Percentiles rank a stretch among this genome's conserved stretches.
These are phyloP conservation scores for barrel medic (Medicago truncatula) DNA, from an alignment of 306 rosid species.

Conservation along the genomic window DNA sequence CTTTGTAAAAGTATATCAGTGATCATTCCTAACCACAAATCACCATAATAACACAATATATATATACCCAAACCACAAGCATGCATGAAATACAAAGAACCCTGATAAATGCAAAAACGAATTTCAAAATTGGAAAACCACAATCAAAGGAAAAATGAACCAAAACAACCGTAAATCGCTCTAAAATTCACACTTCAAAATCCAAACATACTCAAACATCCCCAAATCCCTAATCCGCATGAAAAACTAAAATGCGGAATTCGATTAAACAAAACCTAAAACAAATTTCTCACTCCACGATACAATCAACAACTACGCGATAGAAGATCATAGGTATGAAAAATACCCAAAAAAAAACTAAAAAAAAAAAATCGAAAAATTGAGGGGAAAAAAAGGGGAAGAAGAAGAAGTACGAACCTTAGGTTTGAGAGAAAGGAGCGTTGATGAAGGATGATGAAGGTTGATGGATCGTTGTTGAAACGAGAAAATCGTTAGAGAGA, in stretches of 20 bases:
- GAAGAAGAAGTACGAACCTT: slow-evolving; percentile 51
- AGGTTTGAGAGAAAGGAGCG: slow-evolving; percentile 32
- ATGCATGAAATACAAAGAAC: slow-evolving; percentile 1
- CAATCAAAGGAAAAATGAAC: not conserved
- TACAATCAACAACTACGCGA: slow-evolving; percentile 16
- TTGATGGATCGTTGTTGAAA: slow-evolving; percentile 45
- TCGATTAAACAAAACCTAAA: slow-evolving; percentile 23
- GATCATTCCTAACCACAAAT: slow-evolving; percentile 5
- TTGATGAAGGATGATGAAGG: slow-evolving; percentile 14
- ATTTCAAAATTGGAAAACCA: not conserved
- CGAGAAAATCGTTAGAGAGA: slow-evolving; percentile 39
- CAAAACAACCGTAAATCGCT: not conserved
- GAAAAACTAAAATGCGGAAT: slow-evolving; percentile 42
- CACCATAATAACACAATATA: not conserved
- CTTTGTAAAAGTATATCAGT: slow-evolving; percentile 6
- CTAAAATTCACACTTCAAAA: slow-evolving; percentile 34
- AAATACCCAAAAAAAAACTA: not conserved
- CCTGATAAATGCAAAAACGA: slow-evolving; percentile 14
- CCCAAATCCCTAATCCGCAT: slow-evolving; percentile 13
- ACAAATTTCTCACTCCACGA: not conserved
- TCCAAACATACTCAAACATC: slow-evolving; percentile 27
- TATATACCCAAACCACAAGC: not conserved
- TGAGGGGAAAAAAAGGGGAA: slow-evolving; percentile 4
- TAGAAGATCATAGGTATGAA: slow-evolving; percentile 26
- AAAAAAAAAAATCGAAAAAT: no score